Evolutionary conservation across 2,329 filamentous ascomycete species (phyloP).

Genomic region (Xylaria sp.): DNA sequence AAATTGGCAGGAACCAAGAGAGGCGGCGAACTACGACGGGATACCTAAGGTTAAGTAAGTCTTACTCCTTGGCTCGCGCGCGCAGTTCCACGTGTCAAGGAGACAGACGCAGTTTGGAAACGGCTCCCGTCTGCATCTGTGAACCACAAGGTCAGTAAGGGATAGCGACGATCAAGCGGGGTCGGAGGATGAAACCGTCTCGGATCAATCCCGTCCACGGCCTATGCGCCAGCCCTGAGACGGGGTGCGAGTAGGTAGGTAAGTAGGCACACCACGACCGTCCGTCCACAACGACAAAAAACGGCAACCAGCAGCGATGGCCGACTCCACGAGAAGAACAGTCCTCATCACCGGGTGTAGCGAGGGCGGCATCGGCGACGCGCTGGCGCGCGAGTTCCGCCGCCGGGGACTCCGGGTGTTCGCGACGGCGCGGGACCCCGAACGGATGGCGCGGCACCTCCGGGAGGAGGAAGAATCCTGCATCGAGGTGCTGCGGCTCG

Average conservation of each 20-base stretch:
- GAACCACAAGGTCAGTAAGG: too few relatives aligned
- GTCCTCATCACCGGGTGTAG: conserved; percentile 45
- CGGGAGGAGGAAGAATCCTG: conserved; percentile 35
- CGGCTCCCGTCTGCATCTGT: too few relatives aligned
- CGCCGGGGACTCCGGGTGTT: conserved; percentile 42
- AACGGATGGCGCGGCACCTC: conserved; percentile 39
- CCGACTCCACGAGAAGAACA: conserved; percentile 8
- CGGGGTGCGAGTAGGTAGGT: too few relatives aligned
- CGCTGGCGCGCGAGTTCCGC: conserved; percentile 44
- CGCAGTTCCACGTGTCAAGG: not conserved
- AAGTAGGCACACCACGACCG: too few relatives aligned
- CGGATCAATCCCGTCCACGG: too few relatives aligned
- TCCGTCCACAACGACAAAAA: too few relatives aligned
- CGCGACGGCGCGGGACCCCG: conserved; percentile 42
- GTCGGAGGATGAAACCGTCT: not conserved
- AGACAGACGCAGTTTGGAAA: too few relatives aligned
- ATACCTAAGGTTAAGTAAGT: too few relatives aligned
- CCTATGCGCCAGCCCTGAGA: too few relatives aligned
- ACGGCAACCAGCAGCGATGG: not conserved
- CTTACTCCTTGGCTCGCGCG: too few relatives aligned
- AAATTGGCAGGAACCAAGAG: too few relatives aligned
- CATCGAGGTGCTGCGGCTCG: conserved; percentile 44
- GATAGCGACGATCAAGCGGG: not conserved
- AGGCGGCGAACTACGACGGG: too few relatives aligned
- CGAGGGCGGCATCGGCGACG: conserved; percentile 45